These are phyloP conservation scores for Selaginella moellendorffii DNA, from an alignment of 75 land plant genomes.

Conservation along the genomic window DNA sequence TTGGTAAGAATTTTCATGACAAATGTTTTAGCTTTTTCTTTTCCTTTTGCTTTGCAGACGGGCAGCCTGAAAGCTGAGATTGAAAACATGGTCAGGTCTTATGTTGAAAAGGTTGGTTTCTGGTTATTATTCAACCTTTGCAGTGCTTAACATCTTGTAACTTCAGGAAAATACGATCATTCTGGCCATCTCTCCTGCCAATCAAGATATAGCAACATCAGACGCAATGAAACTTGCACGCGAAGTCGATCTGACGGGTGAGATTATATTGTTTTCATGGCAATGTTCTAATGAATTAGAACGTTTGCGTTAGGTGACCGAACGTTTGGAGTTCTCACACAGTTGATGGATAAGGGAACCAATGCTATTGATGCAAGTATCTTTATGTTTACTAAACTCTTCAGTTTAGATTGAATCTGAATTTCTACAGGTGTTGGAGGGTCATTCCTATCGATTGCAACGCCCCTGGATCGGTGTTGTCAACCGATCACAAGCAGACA, in stretches of 20 bases:
- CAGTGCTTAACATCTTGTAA: neutral
- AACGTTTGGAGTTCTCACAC: constrained; percentile 8
- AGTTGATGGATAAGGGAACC: constrained; percentile 9
- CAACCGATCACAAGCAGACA: constrained; percentile 8
- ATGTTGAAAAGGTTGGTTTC: constrained; percentile 6
- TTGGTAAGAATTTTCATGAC: constrained; percentile 66
- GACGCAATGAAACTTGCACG: constrained; percentile 11
- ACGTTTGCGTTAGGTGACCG: neutral
- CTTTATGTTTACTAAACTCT: neutral
- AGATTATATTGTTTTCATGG: neutral
- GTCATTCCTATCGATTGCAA: constrained; percentile 4
- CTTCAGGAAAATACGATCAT: constrained; percentile 10
- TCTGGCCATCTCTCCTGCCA: constrained; percentile 6
- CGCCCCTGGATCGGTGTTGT: constrained; percentile 8
- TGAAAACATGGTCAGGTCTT: constrained; percentile 1
- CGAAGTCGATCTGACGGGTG: constrained; percentile 18
- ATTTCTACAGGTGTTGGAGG: constrained; percentile 1
- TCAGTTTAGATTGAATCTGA: neutral
- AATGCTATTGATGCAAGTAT: constrained; percentile 6
- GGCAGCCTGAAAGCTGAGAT: constrained; percentile 7
- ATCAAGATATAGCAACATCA: constrained; percentile 6
- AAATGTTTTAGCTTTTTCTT: no score
- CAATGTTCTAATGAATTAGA: neutral
- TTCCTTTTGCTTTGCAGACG: no score
- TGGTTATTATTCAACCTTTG: neutral